These are phyloP conservation scores for Sanghuangporus baumii DNA, from an alignment of 1,284 basidiomycete species.

Conservation along the genomic window DNA sequence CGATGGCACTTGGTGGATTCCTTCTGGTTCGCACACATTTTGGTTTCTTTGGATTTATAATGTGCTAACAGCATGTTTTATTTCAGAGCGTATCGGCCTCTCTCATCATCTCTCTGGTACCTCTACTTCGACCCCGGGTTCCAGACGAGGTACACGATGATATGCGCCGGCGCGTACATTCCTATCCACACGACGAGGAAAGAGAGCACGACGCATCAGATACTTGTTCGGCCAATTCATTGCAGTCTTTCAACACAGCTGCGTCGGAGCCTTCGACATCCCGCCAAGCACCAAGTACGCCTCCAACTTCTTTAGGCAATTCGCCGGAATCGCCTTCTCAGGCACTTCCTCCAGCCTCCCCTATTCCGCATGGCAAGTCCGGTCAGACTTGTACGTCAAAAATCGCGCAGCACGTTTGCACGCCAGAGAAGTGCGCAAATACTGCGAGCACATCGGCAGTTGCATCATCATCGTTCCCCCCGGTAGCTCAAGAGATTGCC, in stretches of 20 bases:
- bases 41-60: not conserved
- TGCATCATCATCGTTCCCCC: not conserved
- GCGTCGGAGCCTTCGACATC: not conserved
- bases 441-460: not conserved
- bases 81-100: slow-evolving; percentile 10
- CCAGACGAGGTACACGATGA: not conserved
- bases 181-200: not conserved
- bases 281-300: not conserved
- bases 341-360: not conserved
- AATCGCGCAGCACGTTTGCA: not conserved
- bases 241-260: not conserved
- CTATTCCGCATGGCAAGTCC: not conserved
- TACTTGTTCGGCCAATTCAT: not conserved
- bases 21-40: slow-evolving; percentile 12
- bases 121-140: slow-evolving; percentile 3
- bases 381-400: not conserved
- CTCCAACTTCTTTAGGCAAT: not conserved
- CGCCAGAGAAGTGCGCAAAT: slow-evolving; percentile 1
- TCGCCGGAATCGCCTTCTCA: not conserved
- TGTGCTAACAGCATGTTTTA: not conserved
- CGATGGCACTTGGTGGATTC: slow-evolving; percentile 16
- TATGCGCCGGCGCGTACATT: not conserved
- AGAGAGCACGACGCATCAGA: not conserved
- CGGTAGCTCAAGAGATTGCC: not conserved
- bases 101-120: not conserved